Base-by-base conservation (phyloP, 2,329 filamentous ascomycete species). In the Blastomyces percursus region DNA sequence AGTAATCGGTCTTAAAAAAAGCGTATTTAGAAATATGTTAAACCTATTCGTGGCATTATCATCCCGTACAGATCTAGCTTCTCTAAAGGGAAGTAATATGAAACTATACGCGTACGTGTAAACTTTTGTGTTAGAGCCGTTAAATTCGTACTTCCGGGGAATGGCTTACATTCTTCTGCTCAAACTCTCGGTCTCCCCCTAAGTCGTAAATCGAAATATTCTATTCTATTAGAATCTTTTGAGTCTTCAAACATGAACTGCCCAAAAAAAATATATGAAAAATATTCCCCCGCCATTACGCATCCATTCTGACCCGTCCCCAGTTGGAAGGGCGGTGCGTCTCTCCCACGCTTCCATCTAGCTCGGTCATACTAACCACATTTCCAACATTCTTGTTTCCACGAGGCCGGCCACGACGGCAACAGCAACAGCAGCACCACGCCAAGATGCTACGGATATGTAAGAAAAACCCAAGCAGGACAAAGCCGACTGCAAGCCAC, bases 401-500 rank as follows among this genome's bases (percentile, higher is more conserved):
- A 51, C 46, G 54, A 21, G 38, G 16, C 5, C 72, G 72, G 7
- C 74, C 75, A 32, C 76, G 74, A 59, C 76, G 77, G 63, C 76
- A 78, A 27, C 76, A 72, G 16, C 89, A 95, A 74, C 91, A 96
- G 68, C 87, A 89, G 74, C 93, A 81, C 40, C 30, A 57, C 30
- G 30, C 61, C 63, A 19, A 65, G 21, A 24, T 62, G 48, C 38
- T 64, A 16, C 86, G 84, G 35, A 88, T 78, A 73, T 95, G 90
- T 24, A 95, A 78, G 40, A 88, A 72, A 69, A 89, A 92, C 0
- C 87, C 87, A 24, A 92, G 70, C 5, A 90, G 76, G 1, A 84
- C 83, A 64, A 87, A 84, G 0, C 80, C 84, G 0, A 86, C 82
- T 0, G 87, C 89, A 35, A 91, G 82, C 92, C 93, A 97, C 87